Conservation (phyloP, 1,284 basidiomycete species). For the Rhodotorula mucilaginosa region DNA sequence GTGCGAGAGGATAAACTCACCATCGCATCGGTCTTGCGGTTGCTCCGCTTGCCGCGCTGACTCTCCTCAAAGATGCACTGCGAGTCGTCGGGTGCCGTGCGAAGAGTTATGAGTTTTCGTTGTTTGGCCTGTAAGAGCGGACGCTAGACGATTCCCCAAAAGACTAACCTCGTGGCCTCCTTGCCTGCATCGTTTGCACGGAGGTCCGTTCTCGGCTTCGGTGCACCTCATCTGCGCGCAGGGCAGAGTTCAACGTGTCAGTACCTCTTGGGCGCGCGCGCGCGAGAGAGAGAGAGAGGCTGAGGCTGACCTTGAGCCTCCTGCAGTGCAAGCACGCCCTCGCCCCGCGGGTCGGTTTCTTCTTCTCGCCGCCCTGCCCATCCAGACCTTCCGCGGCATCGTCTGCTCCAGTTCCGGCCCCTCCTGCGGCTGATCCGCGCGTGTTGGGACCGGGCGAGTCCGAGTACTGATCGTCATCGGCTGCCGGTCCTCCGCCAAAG, state of each 20-base stretch:
- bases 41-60: slow-evolving; percentile 83
- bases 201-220: slow-evolving; percentile 83
- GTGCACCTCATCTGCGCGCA: slow-evolving; percentile 80
- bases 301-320: slow-evolving; percentile 66
- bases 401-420: neutral
- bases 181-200: slow-evolving; percentile 57
- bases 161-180: slow-evolving; percentile 66
- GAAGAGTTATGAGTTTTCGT: neutral
- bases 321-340: slow-evolving; percentile 67
- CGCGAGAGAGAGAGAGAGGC: too few relatives aligned
- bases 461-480: slow-evolving; percentile 6
- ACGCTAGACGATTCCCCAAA: neutral
- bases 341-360: slow-evolving; percentile 43
- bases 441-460: slow-evolving; percentile 14
- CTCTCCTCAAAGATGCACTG: slow-evolving; percentile 88
- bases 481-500: neutral
- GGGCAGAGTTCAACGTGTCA: neutral
- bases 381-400: neutral
- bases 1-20: slow-evolving; percentile 52
- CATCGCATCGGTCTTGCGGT: slow-evolving; percentile 57
- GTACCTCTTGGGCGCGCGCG: neutral
- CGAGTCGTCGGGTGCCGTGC: slow-evolving; percentile 22
- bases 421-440: neutral
- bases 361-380: slow-evolving; percentile 30
- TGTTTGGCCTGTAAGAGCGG: too few relatives aligned